Conservation (phyloP, 1,139 yeast genomes). For the Meyerozyma carpophila region DNA sequence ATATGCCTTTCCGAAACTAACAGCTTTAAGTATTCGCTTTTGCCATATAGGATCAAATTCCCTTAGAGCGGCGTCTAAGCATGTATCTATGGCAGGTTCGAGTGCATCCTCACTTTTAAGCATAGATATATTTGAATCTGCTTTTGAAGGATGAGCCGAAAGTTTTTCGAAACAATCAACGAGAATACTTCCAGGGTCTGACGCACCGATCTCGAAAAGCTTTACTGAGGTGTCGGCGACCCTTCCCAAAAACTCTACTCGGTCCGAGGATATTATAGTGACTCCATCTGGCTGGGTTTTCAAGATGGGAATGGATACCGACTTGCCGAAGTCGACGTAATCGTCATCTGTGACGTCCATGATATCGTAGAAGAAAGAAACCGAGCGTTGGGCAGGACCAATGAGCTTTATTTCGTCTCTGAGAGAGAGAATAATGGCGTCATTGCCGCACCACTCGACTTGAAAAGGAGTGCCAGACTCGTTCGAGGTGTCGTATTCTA, state of each 20-base stretch:
- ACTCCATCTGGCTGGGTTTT: slow-evolving; percentile 67
- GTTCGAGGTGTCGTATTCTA: slow-evolving; percentile 42
- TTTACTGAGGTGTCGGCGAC: slow-evolving; percentile 57
- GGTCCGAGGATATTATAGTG: slow-evolving; percentile 52
- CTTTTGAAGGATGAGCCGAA: slow-evolving; percentile 68
- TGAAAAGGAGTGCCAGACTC: slow-evolving; percentile 35
- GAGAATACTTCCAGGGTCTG: slow-evolving; percentile 76
- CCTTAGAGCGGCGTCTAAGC: slow-evolving; percentile 70
- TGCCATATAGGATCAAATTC: slow-evolving; percentile 80
- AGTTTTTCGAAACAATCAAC: slow-evolving; percentile 78
- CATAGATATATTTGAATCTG: slow-evolving; percentile 65
- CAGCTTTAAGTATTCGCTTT: slow-evolving; percentile 72
- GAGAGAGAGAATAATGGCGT: slow-evolving; percentile 60
- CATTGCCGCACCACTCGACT: slow-evolving; percentile 82
- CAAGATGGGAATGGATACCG: slow-evolving; percentile 32
- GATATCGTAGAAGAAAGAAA: slow-evolving; percentile 41
- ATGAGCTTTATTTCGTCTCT: slow-evolving; percentile 63
- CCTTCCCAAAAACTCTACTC: slow-evolving; percentile 59
- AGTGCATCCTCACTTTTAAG: slow-evolving; percentile 52
- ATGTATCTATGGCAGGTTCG: slow-evolving; percentile 59
- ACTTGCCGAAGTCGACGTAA: slow-evolving; percentile 16
- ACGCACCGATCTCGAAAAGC: slow-evolving; percentile 77
- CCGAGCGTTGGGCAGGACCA: slow-evolving; percentile 66
- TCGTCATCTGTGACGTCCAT: slow-evolving; percentile 18
- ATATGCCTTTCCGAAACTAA: slow-evolving; percentile 79